Base-by-base conservation (phyloP, 2,329 filamentous ascomycete genomes). In the Colletotrichum sidae region DNA sequence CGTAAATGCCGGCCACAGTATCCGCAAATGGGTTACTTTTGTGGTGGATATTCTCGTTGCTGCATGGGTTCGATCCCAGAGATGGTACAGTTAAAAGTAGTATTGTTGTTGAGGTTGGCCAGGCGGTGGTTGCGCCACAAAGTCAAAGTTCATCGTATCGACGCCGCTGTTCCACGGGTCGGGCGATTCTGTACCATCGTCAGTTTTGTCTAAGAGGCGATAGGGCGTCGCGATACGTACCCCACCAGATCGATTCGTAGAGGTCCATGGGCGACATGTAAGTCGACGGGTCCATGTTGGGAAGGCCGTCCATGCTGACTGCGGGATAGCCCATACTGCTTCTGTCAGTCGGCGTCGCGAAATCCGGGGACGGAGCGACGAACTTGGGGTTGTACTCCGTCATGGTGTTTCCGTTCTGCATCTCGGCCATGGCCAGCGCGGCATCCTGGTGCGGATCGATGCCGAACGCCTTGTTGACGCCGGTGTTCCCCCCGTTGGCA, bases 241-340 rank as follows among this genome's bases (percentile, higher is more conserved):
- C 88, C 83, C 87, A 89, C 78, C 89, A 90, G 50, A 90, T 90
- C 4, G 87, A 89, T 70, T 90, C 87, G 72, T 89, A 90, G 1
- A 90, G 77, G 66, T 90, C 88, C 86, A 90, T 88, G 1, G 88
- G 88, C 42, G 88, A 88, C 81, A 90, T 87, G 69, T 87, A 85
- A 39, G 86, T 79, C 3, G 83, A 80, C 13, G 86, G 85, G 65
- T 89, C 88, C 10, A 86, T 76, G 41, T 79, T 75, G 53, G 78
- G 75, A 54, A 88, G 75, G 50, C 82, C 83, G 7, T 84, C 75
- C 39, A 87, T 72, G 53, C 72, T 74, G 47, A 77, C 73, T 44
- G 77, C 76, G 13, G 75, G 64, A 57, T 77, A 83, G 4, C 80
- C 71, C 15, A 81, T 70, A 64, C 75, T 76, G 68, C 52, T 9